phyloP scores from a whole-genome alignment of 257 asterid genomes.

The Przewalskia tangutica region DNA sequence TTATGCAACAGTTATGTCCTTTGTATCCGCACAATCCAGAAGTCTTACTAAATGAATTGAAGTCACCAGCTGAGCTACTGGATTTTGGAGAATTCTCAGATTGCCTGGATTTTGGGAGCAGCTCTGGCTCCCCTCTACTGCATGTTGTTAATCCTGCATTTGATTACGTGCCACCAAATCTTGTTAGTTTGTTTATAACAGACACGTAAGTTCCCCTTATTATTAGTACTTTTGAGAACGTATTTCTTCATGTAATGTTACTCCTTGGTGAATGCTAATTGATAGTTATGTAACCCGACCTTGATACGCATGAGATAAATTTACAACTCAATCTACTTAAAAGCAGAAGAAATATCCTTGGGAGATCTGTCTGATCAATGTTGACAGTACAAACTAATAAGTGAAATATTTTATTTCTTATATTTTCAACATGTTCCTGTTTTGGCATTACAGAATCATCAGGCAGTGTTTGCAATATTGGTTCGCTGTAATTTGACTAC shows the following conservation, averaged over 20 bases:
- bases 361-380: neutral
- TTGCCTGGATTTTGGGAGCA: constrained; percentile 73
- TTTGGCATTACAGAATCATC: neutral
- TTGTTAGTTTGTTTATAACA: constrained; percentile 85
- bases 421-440: neutral
- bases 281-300: neutral
- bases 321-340: neutral
- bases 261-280: neutral
- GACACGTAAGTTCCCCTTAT: constrained; percentile 69
- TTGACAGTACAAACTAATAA: neutral
- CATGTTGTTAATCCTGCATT: constrained; percentile 94
- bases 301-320: neutral
- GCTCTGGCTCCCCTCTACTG: constrained; percentile 77
- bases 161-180: constrained; percentile 94
- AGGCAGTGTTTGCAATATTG: neutral
- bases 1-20: constrained; percentile 64
- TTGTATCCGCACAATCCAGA: constrained; percentile 98
- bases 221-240: neutral
- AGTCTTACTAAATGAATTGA: constrained; percentile 80
- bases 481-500: neutral
- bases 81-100: constrained; percentile 96
- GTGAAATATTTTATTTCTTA: neutral
- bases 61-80: constrained; percentile 91
- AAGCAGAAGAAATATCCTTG: neutral
- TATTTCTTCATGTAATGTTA: neutral